Evolutionary conservation across 1,139 yeast species (phyloP), one percentile per base, ranked within the genome.

Genomic region (Taphrina populina): DNA sequence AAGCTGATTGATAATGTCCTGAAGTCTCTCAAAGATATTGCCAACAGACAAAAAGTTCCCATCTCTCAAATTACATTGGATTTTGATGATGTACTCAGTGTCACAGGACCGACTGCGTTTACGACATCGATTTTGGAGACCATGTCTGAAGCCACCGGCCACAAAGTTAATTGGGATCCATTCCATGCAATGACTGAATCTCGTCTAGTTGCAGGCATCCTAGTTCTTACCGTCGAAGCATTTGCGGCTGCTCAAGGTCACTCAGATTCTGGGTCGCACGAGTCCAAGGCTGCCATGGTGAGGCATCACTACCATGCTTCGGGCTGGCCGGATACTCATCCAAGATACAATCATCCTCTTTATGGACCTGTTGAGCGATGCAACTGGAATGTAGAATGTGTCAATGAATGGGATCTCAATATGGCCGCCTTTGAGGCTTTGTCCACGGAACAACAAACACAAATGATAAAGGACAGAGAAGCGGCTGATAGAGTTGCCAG

Each of bases 201-300:
- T 13, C 17, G 54, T 20, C 35, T 49, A 11, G 54, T 49, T 17
- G 54, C 54, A 21, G 54, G 54, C 27, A 33, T 49, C 8, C 40
- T 49, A 7, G 54, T 49, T 21, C 37, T 49, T 10, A 49, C 54
- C 2, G 54, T 49, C 23, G 54, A 49, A 17, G 54, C 54, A 2
- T 49, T 49, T 15, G 54, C 54, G 4, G 54, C 54, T 21, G 54
- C 54, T 6, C 54, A 49, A 29, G 54, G 54, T 11, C 54, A 49
- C 19, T 49, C 54, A 4, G 54, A 49, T 11, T 49, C 54, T n/a
- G 54, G 54, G 20, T 37, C 54, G 7, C 54, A 49, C 44, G 46
- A 49, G 24, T 40, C 46, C 7, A 40, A 41, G 20, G 54, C 54
- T 7, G 54, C 54, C 11, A 40, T 49, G 30, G 54, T 49, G 23